A percentile compares a stretch with the other conserved stretches of the same genome.
Conservation (phyloP, 306 rosid species). For the Ormosia semicastrata region DNA sequence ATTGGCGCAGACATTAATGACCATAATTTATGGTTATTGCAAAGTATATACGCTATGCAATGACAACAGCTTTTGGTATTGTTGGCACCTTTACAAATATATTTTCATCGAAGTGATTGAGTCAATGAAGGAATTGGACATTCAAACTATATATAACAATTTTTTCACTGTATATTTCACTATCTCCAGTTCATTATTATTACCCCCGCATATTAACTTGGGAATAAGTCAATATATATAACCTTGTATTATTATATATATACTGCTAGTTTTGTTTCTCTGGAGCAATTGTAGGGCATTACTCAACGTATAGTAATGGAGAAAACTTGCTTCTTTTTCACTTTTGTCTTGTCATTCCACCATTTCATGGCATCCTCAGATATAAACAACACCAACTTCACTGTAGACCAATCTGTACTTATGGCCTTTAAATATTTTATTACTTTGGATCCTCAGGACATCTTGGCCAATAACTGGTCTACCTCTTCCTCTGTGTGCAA, state of each 20-base stretch:
- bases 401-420: slow-evolving; percentile 17
- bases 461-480: slow-evolving; percentile 27
- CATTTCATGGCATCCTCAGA: slow-evolving; percentile 1
- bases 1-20: no score
- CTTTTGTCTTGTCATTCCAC: background rate
- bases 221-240: no score
- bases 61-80: no score
- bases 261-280: background rate
- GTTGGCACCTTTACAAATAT: no score
- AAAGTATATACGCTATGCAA: no score
- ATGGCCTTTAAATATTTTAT: slow-evolving; percentile 19
- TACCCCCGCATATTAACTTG: no score
- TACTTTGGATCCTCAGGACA: slow-evolving; percentile 1
- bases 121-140: no score
- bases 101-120: no score
- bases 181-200: background rate
- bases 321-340: background rate
- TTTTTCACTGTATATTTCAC: no score
- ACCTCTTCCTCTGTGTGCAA: background rate
- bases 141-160: no score
- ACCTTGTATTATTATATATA: background rate
- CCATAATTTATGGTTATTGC: no score
- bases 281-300: background rate
- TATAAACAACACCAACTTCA: background rate
- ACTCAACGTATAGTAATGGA: background rate